Conservation (phyloP, 495 filamentous ascomycete genomes). For the Thermochaetoides thermophila region DNA sequence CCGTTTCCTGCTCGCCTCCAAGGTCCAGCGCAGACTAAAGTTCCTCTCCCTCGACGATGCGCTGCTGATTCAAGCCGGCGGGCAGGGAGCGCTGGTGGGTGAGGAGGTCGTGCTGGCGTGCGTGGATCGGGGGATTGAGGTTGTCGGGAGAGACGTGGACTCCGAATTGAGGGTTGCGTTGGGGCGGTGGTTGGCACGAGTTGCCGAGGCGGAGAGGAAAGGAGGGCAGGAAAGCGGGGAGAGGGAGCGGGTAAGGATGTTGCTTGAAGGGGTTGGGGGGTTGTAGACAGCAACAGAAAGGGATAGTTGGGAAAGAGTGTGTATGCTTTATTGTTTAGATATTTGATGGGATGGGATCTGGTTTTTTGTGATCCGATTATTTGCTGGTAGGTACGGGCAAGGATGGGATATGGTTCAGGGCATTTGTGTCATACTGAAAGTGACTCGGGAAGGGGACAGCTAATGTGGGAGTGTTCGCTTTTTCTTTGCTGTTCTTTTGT, state of each 20-base stretch:
- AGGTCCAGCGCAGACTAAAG: constrained; percentile 23
- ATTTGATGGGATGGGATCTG: no score
- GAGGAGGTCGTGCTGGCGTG: constrained; percentile 31
- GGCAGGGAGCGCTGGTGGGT: constrained; percentile 17
- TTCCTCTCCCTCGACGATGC: constrained; percentile 34
- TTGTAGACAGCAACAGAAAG: neutral
- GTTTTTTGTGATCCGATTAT: no score
- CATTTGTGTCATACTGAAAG: no score
- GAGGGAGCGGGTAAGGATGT: neutral
- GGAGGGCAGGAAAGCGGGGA: neutral
- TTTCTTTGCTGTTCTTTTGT: no score
- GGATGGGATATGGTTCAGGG: no score
- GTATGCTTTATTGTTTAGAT: no score
- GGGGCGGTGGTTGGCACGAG: constrained; percentile 21
- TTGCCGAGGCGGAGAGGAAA: constrained; percentile 6
- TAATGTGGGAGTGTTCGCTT: no score
- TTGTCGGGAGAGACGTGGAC: constrained; percentile 12
- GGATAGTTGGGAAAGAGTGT: no score
- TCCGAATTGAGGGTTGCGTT: constrained; percentile 17
- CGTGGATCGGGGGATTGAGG: constrained; percentile 26
- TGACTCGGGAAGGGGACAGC: no score
- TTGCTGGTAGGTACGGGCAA: no score
- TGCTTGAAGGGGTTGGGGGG: constrained; percentile 1
- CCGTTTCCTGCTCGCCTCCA: neutral
- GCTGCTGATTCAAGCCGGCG: constrained; percentile 22